A percentile compares a stretch with the other conserved stretches of the same genome.
phyloP scores from a whole-genome alignment of 345 rosid genomes.

The Pugionium cornutum region DNA sequence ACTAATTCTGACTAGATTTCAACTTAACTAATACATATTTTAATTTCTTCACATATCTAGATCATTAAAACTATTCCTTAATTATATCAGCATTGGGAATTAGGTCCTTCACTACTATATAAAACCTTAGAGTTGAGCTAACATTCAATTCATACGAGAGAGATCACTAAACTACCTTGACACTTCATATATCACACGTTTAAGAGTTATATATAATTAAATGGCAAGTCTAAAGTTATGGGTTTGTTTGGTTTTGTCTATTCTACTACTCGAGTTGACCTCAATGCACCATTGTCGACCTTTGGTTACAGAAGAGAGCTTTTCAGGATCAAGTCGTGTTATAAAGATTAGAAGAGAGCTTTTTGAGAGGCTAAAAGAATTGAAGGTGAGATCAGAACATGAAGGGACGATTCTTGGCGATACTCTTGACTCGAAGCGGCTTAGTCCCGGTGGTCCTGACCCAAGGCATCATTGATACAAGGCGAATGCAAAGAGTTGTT shows the following conservation, averaged over 20 bases:
- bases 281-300: slow-evolving; percentile 28
- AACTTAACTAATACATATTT: slow-evolving; percentile 18
- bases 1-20: slow-evolving; percentile 24
- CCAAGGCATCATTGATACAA: slow-evolving; percentile 29
- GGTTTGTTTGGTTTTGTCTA: slow-evolving; percentile 13
- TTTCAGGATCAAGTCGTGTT: slow-evolving; percentile 5
- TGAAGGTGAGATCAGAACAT: slow-evolving; percentile 13
- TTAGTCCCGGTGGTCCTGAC: slow-evolving; percentile 42
- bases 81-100: too few relatives aligned
- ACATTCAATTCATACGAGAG: too few relatives aligned
- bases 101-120: background rate
- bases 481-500: background rate
- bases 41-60: slow-evolving; percentile 9
- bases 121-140: background rate
- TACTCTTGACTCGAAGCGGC: slow-evolving; percentile 31
- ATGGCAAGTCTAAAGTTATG: slow-evolving; percentile 30
- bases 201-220: background rate
- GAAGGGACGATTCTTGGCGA: background rate
- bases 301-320: background rate
- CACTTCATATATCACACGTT: too few relatives aligned
- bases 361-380: slow-evolving; percentile 18
- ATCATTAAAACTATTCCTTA: background rate
- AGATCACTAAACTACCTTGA: background rate
- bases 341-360: slow-evolving; percentile 24
- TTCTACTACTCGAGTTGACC: slow-evolving; percentile 15